phyloP scores from a whole-genome alignment of 805 yeast species.

The Yamadazyma phyllophila region DNA sequence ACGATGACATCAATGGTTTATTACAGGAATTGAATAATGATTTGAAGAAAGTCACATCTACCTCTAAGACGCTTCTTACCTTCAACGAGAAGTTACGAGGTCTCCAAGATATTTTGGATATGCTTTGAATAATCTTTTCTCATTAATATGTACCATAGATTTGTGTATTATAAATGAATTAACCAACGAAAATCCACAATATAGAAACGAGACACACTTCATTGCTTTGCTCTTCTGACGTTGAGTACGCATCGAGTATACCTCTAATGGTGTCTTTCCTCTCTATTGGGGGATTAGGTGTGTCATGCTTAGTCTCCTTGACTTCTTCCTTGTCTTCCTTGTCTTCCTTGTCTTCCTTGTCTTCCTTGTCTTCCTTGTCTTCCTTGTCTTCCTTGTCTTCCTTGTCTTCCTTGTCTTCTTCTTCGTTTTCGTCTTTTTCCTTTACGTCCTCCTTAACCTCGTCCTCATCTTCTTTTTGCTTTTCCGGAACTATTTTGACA shows the following conservation, averaged over 20 bases:
- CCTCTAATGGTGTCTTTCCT: constrained; percentile 12
- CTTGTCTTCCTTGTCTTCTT: too few relatives aligned
- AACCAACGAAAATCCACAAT: constrained; percentile 13
- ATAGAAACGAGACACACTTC: constrained; percentile 7
- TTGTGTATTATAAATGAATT: neutral
- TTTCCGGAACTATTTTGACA: constrained; percentile 27
- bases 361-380: too few relatives aligned
- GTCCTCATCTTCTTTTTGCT: neutral
- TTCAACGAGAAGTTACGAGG: constrained; percentile 21
- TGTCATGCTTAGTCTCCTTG: neutral
- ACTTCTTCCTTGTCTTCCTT: too few relatives aligned
- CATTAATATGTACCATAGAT: constrained; percentile 2
- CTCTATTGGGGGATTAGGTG: neutral
- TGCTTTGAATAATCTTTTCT: neutral
- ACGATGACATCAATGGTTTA: constrained; percentile 9
- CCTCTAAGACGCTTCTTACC: constrained; percentile 7
- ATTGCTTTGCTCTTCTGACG: neutral
- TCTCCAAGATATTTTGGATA: constrained; percentile 14
- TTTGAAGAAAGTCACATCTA: constrained; percentile 2
- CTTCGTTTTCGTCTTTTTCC: too few relatives aligned
- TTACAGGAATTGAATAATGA: constrained; percentile 5
- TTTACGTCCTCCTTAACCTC: too few relatives aligned
- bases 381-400: too few relatives aligned
- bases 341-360: too few relatives aligned
- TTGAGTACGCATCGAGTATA: constrained; percentile 20